Conservation (phyloP, 345 rosid species). For the Capsella bursapastoris region DNA sequence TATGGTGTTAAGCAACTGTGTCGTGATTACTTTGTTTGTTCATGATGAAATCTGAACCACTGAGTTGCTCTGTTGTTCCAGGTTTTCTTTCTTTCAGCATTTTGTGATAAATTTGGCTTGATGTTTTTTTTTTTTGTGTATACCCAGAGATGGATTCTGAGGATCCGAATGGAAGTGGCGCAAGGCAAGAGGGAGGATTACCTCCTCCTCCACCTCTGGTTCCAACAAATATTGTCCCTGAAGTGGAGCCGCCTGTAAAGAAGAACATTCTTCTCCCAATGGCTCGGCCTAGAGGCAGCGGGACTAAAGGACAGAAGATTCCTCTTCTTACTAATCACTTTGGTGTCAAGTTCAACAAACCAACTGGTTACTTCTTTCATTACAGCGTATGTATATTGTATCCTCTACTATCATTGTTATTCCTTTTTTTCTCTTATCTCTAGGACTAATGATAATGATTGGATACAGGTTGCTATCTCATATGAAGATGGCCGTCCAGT, state of each 20-base stretch:
- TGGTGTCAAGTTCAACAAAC: conserved; percentile 60
- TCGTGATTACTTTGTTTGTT: neutral
- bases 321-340: conserved; percentile 74
- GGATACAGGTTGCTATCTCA: conserved; percentile 58
- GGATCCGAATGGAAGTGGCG: conserved; percentile 48
- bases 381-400: conserved; percentile 60
- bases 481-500: conserved; percentile 91
- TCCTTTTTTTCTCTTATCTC: neutral
- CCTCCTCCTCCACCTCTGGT: conserved; percentile 71
- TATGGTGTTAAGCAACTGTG: neutral
- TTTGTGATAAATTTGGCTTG: neutral
- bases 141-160: conserved; percentile 53
- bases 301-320: conserved; percentile 65
- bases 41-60: neutral
- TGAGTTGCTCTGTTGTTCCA: neutral
- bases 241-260: conserved; percentile 51
- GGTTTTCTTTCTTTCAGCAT: too few species aligned
- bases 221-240: conserved; percentile 60
- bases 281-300: conserved; percentile 65
- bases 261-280: conserved; percentile 60
- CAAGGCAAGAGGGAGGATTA: conserved; percentile 32
- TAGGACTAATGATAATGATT: neutral
- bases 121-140: neutral
- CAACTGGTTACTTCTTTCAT: conserved; percentile 66
- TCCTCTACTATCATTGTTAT: neutral